phyloP scores from a whole-genome alignment of 1,284 basidiomycete genomes.

The Tilletia walkeri region DNA sequence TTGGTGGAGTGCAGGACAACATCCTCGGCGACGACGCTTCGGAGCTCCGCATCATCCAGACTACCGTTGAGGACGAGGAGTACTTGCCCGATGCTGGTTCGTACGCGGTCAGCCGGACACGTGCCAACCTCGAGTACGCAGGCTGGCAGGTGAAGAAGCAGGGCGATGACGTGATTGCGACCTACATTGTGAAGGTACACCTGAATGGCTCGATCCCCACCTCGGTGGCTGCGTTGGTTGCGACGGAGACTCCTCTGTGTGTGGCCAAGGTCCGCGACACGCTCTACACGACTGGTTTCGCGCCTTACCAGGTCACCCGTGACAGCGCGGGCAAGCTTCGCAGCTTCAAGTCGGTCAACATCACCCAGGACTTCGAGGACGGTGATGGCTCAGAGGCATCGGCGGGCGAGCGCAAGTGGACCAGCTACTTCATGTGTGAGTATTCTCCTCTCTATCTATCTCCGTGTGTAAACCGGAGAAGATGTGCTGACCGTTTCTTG shows the following conservation, averaged over 20 bases:
- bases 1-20: conserved; percentile 47
- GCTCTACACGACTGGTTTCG: conserved; percentile 38
- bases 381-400: conserved; percentile 39
- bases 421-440: conserved; percentile 34
- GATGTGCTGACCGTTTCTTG: background rate
- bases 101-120: conserved; percentile 41
- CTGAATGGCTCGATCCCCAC: conserved; percentile 46
- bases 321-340: conserved; percentile 23
- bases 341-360: conserved; percentile 26
- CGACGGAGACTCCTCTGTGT: conserved; percentile 50
- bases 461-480: too few species aligned
- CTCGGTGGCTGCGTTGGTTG: conserved; percentile 38
- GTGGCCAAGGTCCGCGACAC: conserved; percentile 43
- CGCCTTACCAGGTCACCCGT: conserved; percentile 36
- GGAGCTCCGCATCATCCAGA: conserved; percentile 38
- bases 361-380: conserved; percentile 39
- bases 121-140: conserved; percentile 44
- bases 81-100: conserved; percentile 43
- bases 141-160: conserved; percentile 42
- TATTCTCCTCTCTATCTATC: background rate
- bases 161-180: conserved; percentile 38
- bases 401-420: conserved; percentile 38
- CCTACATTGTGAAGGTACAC: conserved; percentile 49
- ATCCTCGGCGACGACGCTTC: conserved; percentile 25
- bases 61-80: conserved; percentile 39